Percentiles rank a stretch among this genome's conserved stretches.
These are phyloP conservation scores for Xylariaceae sp. DNA, from an alignment of 2,329 filamentous ascomycete species.

Conservation along the genomic window DNA sequence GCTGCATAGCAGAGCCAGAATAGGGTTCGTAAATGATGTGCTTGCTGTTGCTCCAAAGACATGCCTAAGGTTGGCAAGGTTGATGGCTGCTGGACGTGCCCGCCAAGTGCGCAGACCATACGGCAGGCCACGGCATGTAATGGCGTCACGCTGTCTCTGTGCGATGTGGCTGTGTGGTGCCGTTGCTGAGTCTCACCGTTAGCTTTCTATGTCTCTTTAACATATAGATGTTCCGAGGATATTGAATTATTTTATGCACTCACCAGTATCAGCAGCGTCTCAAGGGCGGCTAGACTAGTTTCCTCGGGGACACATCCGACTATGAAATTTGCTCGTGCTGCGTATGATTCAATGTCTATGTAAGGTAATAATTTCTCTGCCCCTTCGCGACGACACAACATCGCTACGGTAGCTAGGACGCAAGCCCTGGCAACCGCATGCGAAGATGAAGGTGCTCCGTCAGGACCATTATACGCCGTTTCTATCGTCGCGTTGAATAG, in stretches of 20 bases:
- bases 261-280: not conserved
- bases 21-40: slow-evolving; percentile 2
- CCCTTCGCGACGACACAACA: not conserved
- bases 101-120: slow-evolving; percentile 5
- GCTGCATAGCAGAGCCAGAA: slow-evolving; percentile 4
- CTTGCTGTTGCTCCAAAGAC: not conserved
- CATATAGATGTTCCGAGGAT: not conserved
- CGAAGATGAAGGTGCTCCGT: not conserved
- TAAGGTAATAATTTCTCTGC: not conserved
- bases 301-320: not conserved
- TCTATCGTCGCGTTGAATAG: slow-evolving; percentile 3
- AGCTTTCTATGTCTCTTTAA: not conserved
- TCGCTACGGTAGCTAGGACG: not conserved
- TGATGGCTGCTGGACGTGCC: not conserved
- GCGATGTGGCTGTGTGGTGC: not conserved
- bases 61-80: not conserved
- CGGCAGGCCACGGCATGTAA: slow-evolving; percentile 4
- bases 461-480: not conserved
- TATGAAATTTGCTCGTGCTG: not conserved
- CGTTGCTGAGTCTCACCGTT: not conserved
- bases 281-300: not conserved
- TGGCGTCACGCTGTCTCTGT: not conserved
- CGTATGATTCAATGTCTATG: not conserved
- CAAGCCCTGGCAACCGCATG: not conserved
- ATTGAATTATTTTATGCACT: not conserved